Evolutionary conservation across 2,329 filamentous ascomycete genomes (phyloP).

Genomic region (Sodiomyces alkalinus): DNA sequence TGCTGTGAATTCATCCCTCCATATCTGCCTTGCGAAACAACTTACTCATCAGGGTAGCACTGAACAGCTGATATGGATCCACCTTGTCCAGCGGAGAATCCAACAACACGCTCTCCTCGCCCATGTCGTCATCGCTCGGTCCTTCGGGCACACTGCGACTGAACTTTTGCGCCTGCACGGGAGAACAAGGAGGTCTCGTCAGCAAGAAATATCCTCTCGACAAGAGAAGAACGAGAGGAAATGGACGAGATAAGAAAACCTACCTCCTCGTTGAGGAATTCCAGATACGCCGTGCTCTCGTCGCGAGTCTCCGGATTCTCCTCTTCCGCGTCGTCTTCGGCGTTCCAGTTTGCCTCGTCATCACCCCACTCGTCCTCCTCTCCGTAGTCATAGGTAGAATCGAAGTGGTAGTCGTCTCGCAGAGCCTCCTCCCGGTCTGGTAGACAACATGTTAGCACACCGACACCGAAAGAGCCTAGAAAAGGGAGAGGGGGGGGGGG

Average conservation of each 20-base stretch:
- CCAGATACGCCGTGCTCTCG: slow-evolving; percentile 85
- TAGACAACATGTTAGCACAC: slow-evolving; percentile 11
- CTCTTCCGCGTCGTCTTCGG: slow-evolving; percentile 56
- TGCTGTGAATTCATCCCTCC: slow-evolving; percentile 10
- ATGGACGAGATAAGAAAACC: too few species aligned
- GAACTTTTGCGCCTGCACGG: slow-evolving; percentile 67
- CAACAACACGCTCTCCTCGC: slow-evolving; percentile 82
- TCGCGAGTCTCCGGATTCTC: slow-evolving; percentile 57
- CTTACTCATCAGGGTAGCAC: slow-evolving; percentile 68
- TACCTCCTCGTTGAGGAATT: slow-evolving; percentile 88
- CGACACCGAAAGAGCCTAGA: too few species aligned
- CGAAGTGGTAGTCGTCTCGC: slow-evolving; percentile 69
- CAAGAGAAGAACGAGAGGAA: too few species aligned
- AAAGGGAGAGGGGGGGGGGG: accelerated
- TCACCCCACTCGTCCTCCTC: slow-evolving; percentile 73
- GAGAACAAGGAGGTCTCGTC: too few species aligned
- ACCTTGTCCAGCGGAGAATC: slow-evolving; percentile 92
- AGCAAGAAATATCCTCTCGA: too few species aligned
- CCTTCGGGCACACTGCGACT: slow-evolving; percentile 48
- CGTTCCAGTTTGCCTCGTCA: slow-evolving; percentile 69
- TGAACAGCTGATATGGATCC: slow-evolving; percentile 86
- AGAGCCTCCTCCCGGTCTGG: slow-evolving; percentile 79
- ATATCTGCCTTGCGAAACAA: slow-evolving; percentile 10
- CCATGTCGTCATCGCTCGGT: slow-evolving; percentile 71
- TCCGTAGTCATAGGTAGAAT: slow-evolving; percentile 44